phyloP scores from a whole-genome alignment of 495 filamentous ascomycete species.

The Podospora didyma region DNA sequence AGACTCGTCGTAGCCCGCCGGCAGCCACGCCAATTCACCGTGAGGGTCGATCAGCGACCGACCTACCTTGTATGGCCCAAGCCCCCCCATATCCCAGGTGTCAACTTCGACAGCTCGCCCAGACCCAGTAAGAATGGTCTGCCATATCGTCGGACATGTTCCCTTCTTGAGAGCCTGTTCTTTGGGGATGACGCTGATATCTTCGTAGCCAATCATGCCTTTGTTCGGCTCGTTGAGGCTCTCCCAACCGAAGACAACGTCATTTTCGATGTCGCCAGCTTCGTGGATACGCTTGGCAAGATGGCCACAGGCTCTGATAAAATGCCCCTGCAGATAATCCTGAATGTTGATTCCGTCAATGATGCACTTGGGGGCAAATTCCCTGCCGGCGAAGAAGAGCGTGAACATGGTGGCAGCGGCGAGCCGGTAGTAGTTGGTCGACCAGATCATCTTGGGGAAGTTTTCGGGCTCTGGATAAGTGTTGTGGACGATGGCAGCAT shows the following conservation, averaged over 20 bases:
- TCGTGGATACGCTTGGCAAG: slow-evolving; percentile 83
- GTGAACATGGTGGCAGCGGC: slow-evolving; percentile 91
- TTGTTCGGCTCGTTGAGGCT: slow-evolving; percentile 92
- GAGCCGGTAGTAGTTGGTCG: slow-evolving; percentile 89
- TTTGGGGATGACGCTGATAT: slow-evolving; percentile 74
- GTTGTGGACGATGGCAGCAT: slow-evolving; percentile 93
- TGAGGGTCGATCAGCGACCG: slow-evolving; percentile 80
- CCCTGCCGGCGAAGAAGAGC: slow-evolving; percentile 85
- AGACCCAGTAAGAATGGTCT: slow-evolving; percentile 85
- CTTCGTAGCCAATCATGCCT: slow-evolving; percentile 80
- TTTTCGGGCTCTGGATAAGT: slow-evolving; percentile 80
- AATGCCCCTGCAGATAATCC: slow-evolving; percentile 89
- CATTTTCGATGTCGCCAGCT: slow-evolving; percentile 81
- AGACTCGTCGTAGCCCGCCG: slow-evolving; percentile 73
- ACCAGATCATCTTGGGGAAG: slow-evolving; percentile 99
- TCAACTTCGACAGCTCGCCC: slow-evolving; percentile 85
- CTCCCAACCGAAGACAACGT: slow-evolving; percentile 92
- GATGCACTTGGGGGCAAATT: slow-evolving; percentile 93
- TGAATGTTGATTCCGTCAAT: slow-evolving; percentile 95
- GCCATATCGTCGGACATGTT: slow-evolving; percentile 91
- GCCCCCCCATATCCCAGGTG: slow-evolving; percentile 88
- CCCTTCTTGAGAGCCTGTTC: slow-evolving; percentile 93
- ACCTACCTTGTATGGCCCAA: slow-evolving; percentile 88
- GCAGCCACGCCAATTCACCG: slow-evolving; percentile 80
- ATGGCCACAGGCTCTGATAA: slow-evolving; percentile 71